Conservation (phyloP, 345 rosid genomes). For the Populus nigra region DNA sequence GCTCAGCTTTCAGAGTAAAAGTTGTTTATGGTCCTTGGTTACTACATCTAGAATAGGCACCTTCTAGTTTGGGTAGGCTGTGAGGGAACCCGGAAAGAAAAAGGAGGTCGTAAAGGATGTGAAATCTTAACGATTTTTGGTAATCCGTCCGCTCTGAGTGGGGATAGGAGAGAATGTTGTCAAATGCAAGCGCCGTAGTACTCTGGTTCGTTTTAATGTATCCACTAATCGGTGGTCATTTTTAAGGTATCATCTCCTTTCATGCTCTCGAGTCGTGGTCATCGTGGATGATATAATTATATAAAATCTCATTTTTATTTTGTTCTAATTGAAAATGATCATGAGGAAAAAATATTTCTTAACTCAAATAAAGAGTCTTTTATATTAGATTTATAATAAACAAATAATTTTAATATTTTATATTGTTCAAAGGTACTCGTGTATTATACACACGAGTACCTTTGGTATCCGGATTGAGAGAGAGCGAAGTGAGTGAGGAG, state of each 20-base stretch:
- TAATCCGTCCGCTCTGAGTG: neutral
- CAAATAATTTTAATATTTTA: too few relatives aligned
- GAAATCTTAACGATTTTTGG: slow-evolving; percentile 6
- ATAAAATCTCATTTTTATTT: too few relatives aligned
- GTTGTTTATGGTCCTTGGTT: neutral
- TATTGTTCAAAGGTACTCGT: too few relatives aligned
- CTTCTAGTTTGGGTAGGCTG: slow-evolving; percentile 16
- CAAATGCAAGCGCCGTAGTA: slow-evolving; percentile 10
- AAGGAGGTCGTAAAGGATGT: slow-evolving; percentile 8
- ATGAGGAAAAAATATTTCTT: too few relatives aligned
- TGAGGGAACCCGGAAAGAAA: slow-evolving; percentile 15
- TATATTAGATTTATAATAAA: too few relatives aligned
- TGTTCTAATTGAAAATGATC: too few relatives aligned
- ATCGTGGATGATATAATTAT: too few relatives aligned
- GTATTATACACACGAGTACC: too few relatives aligned
- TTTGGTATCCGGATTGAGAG: too few relatives aligned
- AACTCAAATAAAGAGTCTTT: too few relatives aligned
- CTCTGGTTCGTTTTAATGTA: slow-evolving; percentile 23
- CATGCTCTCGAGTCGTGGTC: neutral
- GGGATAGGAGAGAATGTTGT: slow-evolving; percentile 12
- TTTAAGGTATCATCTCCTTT: neutral
- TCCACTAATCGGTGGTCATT: slow-evolving; percentile 39
- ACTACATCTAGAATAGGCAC: neutral
- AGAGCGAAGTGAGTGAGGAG: too few relatives aligned
- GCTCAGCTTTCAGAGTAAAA: neutral